These are phyloP conservation scores for Phyllosticta paracitricarpa DNA, from an alignment of 2,329 filamentous ascomycete species.

Conservation along the genomic window DNA sequence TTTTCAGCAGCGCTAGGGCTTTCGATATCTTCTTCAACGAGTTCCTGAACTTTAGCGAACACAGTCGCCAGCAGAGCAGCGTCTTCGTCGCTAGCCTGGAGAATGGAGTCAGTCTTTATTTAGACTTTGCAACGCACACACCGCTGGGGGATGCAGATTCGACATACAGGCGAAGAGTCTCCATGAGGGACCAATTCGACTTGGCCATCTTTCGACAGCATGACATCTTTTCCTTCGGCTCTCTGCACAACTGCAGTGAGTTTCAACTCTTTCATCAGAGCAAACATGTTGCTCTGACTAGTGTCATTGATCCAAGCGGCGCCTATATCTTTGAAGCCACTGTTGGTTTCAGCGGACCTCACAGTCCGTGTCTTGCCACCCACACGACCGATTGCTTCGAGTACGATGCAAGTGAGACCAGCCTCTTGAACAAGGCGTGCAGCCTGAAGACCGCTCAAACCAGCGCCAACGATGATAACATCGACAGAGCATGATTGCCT, in stretches of 20 bases:
- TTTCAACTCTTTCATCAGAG: conserved; percentile 31
- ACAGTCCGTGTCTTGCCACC: conserved; percentile 40
- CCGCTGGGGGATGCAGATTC: no score
- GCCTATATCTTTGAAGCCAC: conserved; percentile 37
- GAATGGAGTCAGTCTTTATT: neutral
- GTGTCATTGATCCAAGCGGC: conserved; percentile 52
- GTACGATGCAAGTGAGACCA: conserved; percentile 32
- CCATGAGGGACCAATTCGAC: neutral
- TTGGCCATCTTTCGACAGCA: conserved; percentile 22
- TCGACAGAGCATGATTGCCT: neutral
- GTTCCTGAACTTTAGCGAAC: neutral
- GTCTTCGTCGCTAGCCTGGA: neutral
- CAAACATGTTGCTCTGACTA: conserved; percentile 39
- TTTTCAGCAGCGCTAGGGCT: neutral
- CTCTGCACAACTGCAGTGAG: conserved; percentile 41
- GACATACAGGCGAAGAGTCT: neutral
- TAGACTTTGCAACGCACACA: no score
- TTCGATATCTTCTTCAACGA: neutral
- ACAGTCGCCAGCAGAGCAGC: neutral
- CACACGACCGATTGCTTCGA: conserved; percentile 42
- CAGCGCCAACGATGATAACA: conserved; percentile 36
- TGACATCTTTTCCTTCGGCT: conserved; percentile 34
- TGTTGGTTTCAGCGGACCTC: conserved; percentile 24
- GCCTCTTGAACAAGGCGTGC: conserved; percentile 26
- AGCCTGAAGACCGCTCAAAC: conserved; percentile 23